Evolutionary conservation across 2,329 filamentous ascomycete genomes (phyloP), one percentile per base, ranked within the genome.

Genomic region (Epichloe sylvatica): DNA sequence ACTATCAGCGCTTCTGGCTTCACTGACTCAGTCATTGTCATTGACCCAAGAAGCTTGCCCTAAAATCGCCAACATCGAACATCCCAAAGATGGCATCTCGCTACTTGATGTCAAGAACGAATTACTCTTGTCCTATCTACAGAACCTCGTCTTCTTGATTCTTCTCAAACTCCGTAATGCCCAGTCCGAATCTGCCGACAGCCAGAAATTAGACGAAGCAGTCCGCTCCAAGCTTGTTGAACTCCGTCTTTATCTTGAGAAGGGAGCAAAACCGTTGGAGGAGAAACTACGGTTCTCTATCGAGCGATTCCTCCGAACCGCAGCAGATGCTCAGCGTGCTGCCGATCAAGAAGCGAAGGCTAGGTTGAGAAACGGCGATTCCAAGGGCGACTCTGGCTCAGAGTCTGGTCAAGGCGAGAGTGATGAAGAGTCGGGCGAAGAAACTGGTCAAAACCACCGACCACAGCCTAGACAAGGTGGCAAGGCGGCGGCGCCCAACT

Each of bases 21-120:
- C 75, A 0, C 62, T 84, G 37, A 76, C 73, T 0, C 75, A 76
- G 54, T 82, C 80, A 2, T 64, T 83, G 1, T 72, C 73, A 0
- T 75, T 81, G 0, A 80, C 85, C 0, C 73, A 83, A 43, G 80
- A 89, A 51, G 80, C 83, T 5, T 75, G 83, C 0, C 79, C 83
- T 0, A 77, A 78, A 45, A 64, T 80, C 17, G 64, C 74, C n/a
- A 65, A 72, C 13, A 77, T 94, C 52, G 71, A 84, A 45, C 79
- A 86, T n/a, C 83, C 86, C 1, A 75, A 83, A 55, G 81, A 95
- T 59, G 91, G 92, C 62, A 92, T 98, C 51, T 96, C 92, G 0
- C 80, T 98, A 1, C 82, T 98, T 60, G 89, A 97, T 63, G 81
- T 87, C 55, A 98, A 98, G 71, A 97, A 94, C 68, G 92, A 98